Evolutionary conservation across 331 rosid genomes (phyloP), one percentile per base, ranked within the genome.

Genomic region (Erythrophleum ivorense): DNA sequence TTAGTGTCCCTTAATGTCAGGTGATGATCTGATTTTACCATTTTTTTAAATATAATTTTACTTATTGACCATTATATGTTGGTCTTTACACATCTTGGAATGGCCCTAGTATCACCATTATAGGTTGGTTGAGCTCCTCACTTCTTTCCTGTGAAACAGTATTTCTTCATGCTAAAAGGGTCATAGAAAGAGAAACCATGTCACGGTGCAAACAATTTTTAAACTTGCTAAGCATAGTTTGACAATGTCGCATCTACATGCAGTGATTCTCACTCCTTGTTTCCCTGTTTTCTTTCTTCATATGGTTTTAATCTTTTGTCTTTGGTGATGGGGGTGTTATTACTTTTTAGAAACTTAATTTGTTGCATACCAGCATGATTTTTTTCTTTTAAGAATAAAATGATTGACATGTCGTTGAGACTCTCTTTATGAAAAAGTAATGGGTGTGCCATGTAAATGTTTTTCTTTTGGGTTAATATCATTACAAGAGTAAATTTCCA

Each of bases 391-490:
- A 14, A 12, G 1, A 38, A 38, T 52, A 33, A 38, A 75, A 69
- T 69, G 43, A 62, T 82, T 70, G 45, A 18, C 69, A 55, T 66
- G 53, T 81, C 54, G 50, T n/a, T 67, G 45, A 1, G 33, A 63
- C 15, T 62, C 15, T 54, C 76, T 78, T 24, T n/a, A 8, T 53
- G 69, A 59, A 65, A 68, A 18, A 76, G 67, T 4, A 68, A 36
- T 45, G 16, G 16, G 69, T 31, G 40, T 73, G 69, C 34, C 63
- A 21, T 62, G 21, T 71, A 63, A 59, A 64, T 57, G 40, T 19
- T 52, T 74, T 48, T 53, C 18, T 9, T 58, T 43, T 16, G 58
- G 66, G 43, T 73, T 81, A 71, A 58, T 82, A 55, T 74, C 71
- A 31, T 86, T 64, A 24, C 29, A 45, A 53, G 59, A 57, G 24